These are phyloP conservation scores for Fusarium foetens DNA, from an alignment of 2,329 filamentous ascomycete species.

Conservation along the genomic window DNA sequence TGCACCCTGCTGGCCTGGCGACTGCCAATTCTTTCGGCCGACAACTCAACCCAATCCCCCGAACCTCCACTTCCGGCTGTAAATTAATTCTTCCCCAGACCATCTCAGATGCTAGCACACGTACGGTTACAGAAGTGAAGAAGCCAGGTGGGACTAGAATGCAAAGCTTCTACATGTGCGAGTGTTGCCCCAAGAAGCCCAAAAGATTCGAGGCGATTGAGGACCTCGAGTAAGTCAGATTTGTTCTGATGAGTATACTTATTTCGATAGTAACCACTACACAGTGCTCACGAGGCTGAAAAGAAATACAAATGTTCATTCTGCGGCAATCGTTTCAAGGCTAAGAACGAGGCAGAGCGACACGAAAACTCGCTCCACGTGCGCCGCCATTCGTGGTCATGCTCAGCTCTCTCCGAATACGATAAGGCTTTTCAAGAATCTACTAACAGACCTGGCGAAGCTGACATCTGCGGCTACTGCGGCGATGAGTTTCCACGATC, in stretches of 20 bases:
- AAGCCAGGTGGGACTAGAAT: conserved; percentile 32
- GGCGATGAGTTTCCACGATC: conserved; percentile 82
- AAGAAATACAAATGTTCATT: conserved; percentile 96
- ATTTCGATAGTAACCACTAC: no score
- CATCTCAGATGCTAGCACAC: conserved; percentile 60
- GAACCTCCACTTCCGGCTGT: conserved; percentile 55
- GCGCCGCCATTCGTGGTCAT: conserved; percentile 94
- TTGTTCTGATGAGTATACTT: no score
- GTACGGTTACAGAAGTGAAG: conserved; percentile 52
- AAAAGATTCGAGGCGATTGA: conserved; percentile 32
- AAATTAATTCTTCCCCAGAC: conserved; percentile 54
- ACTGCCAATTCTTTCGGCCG: conserved; percentile 58
- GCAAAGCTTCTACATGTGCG: conserved; percentile 54
- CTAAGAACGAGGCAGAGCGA: conserved; percentile 97
- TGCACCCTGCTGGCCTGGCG: conserved; percentile 51
- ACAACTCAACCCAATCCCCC: conserved; percentile 60
- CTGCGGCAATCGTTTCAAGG: conserved; percentile 96
- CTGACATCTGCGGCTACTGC: conserved; percentile 91
- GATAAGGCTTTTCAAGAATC: conserved; percentile 90
- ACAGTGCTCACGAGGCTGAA: conserved; percentile 89
- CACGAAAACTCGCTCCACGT: conserved; percentile 96
- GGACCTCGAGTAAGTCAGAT: conserved; percentile 67
- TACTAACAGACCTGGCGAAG: conserved; percentile 69
- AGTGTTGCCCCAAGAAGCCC: conserved; percentile 15
- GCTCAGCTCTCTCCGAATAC: conserved; percentile 81